A percentile compares a stretch with the other conserved stretches of the same genome.
These are phyloP conservation scores for Knufia petricola DNA, from an alignment of 2,329 filamentous ascomycete genomes.

Conservation along the genomic window DNA sequence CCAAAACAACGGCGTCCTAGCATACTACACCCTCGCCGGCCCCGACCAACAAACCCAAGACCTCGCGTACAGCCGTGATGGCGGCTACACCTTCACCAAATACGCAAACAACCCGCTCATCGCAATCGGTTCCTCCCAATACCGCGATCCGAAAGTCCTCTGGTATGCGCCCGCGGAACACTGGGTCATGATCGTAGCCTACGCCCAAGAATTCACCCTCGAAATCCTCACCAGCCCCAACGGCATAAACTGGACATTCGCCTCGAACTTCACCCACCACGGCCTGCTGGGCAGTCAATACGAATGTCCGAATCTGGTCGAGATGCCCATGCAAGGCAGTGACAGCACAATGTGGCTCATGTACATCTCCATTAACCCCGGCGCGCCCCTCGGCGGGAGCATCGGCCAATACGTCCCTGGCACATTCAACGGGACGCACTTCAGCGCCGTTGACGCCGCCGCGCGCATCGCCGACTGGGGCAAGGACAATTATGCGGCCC, in stretches of 20 bases:
- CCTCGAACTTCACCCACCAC: conserved; percentile 48
- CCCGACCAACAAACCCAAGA: conserved; percentile 43
- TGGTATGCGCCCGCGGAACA: conserved; percentile 39
- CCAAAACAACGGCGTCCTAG: conserved; percentile 53
- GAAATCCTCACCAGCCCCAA: conserved; percentile 54
- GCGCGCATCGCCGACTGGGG: conserved; percentile 25
- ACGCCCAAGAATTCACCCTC: conserved; percentile 46
- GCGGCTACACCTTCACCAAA: conserved; percentile 52
- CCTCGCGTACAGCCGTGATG: conserved; percentile 53
- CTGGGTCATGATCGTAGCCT: conserved; percentile 52
- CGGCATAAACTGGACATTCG: conserved; percentile 49
- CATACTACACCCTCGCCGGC: conserved; percentile 44
- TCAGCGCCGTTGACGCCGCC: conserved; percentile 21
- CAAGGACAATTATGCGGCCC: conserved; percentile 38
- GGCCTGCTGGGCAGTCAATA: conserved; percentile 49
- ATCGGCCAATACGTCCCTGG: conserved; percentile 34
- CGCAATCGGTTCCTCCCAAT: conserved; percentile 44
- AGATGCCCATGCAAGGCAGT: conserved; percentile 39
- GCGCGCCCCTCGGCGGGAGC: conserved; percentile 28
- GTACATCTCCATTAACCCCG: conserved; percentile 27
- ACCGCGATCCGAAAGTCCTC: conserved; percentile 58
- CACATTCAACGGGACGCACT: conserved; percentile 56
- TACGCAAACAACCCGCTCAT: conserved; percentile 55
- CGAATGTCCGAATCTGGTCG: conserved; percentile 55
- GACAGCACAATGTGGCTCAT: conserved; percentile 23